Percentiles rank a stretch among this genome's conserved stretches.
phyloP scores from a whole-genome alignment of 208 protist genomes.

The Trypanosoma cruzi region DNA sequence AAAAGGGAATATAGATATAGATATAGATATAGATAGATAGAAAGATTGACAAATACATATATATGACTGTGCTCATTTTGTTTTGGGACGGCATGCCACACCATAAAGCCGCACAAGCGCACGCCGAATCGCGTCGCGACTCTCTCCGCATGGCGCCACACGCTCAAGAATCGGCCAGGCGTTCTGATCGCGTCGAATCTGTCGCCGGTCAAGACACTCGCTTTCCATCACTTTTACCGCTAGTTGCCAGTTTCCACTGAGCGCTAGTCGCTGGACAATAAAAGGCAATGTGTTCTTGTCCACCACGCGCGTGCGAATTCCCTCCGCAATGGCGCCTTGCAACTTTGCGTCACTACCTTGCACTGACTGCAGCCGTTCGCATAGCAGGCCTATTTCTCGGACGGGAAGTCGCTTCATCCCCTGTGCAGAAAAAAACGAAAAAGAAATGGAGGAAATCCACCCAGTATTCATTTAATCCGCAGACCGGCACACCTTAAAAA shows the following conservation, averaged over 20 bases:
- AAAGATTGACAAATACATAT: slow-evolving; percentile 1
- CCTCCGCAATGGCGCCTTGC: slow-evolving; percentile 43
- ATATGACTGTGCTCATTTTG: not conserved
- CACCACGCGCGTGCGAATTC: slow-evolving; percentile 60
- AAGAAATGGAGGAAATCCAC: slow-evolving; percentile 18
- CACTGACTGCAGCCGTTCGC: slow-evolving; percentile 41
- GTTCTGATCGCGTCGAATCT: slow-evolving; percentile 51
- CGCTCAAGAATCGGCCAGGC: slow-evolving; percentile 71
- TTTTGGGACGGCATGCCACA: not conserved
- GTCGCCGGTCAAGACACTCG: slow-evolving; percentile 45
- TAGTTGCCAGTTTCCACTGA: slow-evolving; percentile 52
- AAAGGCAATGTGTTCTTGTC: slow-evolving; percentile 70
- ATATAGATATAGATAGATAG: too few relatives aligned
- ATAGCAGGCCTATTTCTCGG: slow-evolving; percentile 50
- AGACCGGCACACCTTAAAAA: not conserved
- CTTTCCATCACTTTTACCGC: slow-evolving; percentile 61
- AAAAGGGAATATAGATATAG: not conserved
- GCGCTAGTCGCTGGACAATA: slow-evolving; percentile 62
- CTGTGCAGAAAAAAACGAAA: slow-evolving; percentile 11
- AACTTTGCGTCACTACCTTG: slow-evolving; percentile 35
- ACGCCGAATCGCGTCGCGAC: slow-evolving; percentile 34
- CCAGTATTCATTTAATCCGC: not conserved
- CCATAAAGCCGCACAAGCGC: slow-evolving; percentile 37
- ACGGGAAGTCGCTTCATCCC: slow-evolving; percentile 45
- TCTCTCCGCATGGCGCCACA: slow-evolving; percentile 38